Base-by-base conservation (phyloP, 139 green algal genomes). In the Chlorella sp. region DNA sequence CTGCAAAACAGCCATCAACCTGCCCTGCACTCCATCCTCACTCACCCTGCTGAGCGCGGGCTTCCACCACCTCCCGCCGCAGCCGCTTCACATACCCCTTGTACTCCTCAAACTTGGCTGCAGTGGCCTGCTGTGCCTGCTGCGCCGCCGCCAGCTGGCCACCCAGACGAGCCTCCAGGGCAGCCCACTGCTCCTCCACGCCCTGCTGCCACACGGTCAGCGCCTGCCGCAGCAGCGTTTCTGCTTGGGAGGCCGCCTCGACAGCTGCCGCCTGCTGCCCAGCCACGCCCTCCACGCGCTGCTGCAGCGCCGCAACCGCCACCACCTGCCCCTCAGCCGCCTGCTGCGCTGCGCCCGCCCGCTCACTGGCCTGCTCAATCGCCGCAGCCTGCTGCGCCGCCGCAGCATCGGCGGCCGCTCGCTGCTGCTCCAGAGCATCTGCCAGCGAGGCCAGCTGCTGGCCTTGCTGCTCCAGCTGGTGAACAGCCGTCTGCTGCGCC, bases 51-150 rank as follows among this genome's bases (percentile, higher is more conserved):
- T 85, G 67, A 0, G 47, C 47, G 0, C 47, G 80, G 0, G 36
- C 47, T 28, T 68, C 69, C 32, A 51, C 68, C 57, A 89, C 41
- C 47, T 87, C 69, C 11, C 65, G n/a, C 16, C 86, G 80, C 69
- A 89, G 80, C 18, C 81, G 79, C 39, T 85, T 80, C 17, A 87
- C 71, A 60, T 89, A 89, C 1, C 44, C 69, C 17, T 72, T 74
- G 73, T 89, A 89, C 71, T 87, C 69, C 1, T 87, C 81, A 67
- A 89, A 84, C n/a, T 60, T 75, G 15, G 25, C 47, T 0, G 56
- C 36, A 69, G 80, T 71, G 26, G 72, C 55, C 81, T 86, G 44
- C 38, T 81, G 81, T 17, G 38, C 38, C 34, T 39, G 7, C 18
- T 38, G 12, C 39, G 70, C 51, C 1, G 81, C 81, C 26, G 36